Conservation (phyloP, 2,329 filamentous ascomycete genomes). For the Nigrograna mackinnonii region DNA sequence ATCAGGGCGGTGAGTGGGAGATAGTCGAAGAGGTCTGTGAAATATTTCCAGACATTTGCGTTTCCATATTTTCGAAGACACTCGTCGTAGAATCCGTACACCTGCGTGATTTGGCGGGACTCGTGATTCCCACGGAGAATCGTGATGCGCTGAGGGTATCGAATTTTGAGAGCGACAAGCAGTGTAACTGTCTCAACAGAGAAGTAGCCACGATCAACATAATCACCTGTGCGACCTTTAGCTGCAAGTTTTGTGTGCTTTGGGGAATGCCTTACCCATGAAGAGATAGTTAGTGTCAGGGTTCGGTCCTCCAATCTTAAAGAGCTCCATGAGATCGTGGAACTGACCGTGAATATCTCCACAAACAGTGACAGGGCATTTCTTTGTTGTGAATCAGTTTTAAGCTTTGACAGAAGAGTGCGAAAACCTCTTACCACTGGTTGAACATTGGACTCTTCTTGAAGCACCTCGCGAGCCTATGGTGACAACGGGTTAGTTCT, state of each 20-base stretch:
- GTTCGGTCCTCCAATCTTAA: conserved; percentile 97
- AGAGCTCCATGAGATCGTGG: conserved; percentile 98
- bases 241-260: conserved; percentile 11
- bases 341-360: conserved; percentile 99
- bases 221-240: conserved; percentile 71
- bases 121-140: conserved; percentile 93
- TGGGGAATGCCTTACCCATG: conserved; percentile 71
- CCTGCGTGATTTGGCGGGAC: conserved; percentile 76
- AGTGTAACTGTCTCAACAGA: conserved; percentile 98
- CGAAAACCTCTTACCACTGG: conserved; percentile 73
- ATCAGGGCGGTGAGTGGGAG: conserved; percentile 74
- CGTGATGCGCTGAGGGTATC: conserved; percentile 96
- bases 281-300: conserved; percentile 99
- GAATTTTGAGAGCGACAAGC: conserved; percentile 94
- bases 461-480: conserved; percentile 91
- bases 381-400: conserved; percentile 48
- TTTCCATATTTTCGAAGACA: conserved; percentile 78
- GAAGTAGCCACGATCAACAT: conserved; percentile 98
- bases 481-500: conserved; percentile 12
- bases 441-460: conserved; percentile 98
- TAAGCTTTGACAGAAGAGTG: background rate
- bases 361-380: conserved; percentile 98
- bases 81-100: conserved; percentile 80
- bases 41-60: conserved; percentile 78
- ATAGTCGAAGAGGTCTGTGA: conserved; percentile 79